Base-by-base conservation (phyloP, 352 stramenopile species). In the Phytopythium helicoides region DNA sequence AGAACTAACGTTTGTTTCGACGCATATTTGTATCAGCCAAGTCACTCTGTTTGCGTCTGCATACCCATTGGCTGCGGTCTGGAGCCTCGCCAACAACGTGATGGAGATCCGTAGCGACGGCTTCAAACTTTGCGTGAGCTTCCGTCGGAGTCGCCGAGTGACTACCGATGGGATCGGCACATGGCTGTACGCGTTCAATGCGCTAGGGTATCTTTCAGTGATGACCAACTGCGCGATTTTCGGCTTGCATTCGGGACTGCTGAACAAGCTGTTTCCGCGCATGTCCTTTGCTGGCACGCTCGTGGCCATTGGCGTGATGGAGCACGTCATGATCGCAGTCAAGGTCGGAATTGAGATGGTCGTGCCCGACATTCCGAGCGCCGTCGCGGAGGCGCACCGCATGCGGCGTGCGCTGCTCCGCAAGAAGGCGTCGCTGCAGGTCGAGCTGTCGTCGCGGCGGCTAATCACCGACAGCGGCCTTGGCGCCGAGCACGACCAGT, bases 221-320 rank as follows among this genome's bases (percentile, higher is more conserved):
- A 68, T 97, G 56, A 98, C 94, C 1, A 99, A 99, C 73, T 97
- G 89, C 64, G 81, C 92, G 23, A 88, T 98, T 48, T 96, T 98
- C 64, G 89, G 89, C 0, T 86, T 98, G 53, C 89, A 97, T 45
- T 96, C 80, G 19, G 82, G 84, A n/a, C 66, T 94, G 34, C 64
- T 94, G 39, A 72, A 87, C 59, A 73, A 66, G 33, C 40, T 94
- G 0, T 89, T 87, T 44, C 81, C 84, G 2, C 70, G 66, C 9
- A 71, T 92, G 41, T 85, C 78, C 11, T 81, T 81, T 34, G 80
- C 67, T 6, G 76, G 64, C 2, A 74, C 78, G 12, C 53, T 94
- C 8, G 58, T 92, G 7, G 66, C 61, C 2, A 61, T 92, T 5
- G 71, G 44, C 6, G 39, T 80, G 7, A 89, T 89, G 68, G 84